phyloP scores from a whole-genome alignment of 139 green algal species.

The Zygnema cylindricum region DNA sequence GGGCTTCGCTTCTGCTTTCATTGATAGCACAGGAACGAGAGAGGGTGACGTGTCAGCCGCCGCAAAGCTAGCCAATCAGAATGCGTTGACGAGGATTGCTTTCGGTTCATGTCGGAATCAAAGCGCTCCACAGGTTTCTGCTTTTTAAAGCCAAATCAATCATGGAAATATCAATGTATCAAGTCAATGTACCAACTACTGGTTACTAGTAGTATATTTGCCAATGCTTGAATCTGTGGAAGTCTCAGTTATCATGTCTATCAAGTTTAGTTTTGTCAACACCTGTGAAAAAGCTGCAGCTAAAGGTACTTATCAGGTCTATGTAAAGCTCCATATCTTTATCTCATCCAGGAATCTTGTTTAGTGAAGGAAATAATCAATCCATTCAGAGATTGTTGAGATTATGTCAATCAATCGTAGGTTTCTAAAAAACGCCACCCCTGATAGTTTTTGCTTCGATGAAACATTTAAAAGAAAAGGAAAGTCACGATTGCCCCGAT shows the following conservation, averaged over 20 bases:
- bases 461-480: too few relatives aligned
- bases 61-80: not conserved
- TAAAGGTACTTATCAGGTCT: not conserved
- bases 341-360: too few relatives aligned
- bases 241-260: not conserved
- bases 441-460: too few relatives aligned
- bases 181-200: not conserved
- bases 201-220: not conserved
- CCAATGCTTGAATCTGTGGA: not conserved
- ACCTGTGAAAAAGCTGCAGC: not conserved
- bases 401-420: too few relatives aligned
- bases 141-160: not conserved
- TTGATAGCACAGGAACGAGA: too few relatives aligned
- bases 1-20: too few relatives aligned
- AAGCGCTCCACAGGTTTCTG: constrained; percentile 26
- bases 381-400: too few relatives aligned
- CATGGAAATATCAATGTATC: not conserved
- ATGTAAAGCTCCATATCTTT: not conserved
- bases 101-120: constrained; percentile 58
- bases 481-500: too few relatives aligned
- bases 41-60: not conserved
- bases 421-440: too few relatives aligned
- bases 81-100: constrained; percentile 20
- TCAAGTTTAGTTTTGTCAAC: not conserved
- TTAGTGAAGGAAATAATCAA: too few relatives aligned